Conservation (phyloP, 352 stramenopile species). For the Hyaloperonospora arabidopsidis region DNA sequence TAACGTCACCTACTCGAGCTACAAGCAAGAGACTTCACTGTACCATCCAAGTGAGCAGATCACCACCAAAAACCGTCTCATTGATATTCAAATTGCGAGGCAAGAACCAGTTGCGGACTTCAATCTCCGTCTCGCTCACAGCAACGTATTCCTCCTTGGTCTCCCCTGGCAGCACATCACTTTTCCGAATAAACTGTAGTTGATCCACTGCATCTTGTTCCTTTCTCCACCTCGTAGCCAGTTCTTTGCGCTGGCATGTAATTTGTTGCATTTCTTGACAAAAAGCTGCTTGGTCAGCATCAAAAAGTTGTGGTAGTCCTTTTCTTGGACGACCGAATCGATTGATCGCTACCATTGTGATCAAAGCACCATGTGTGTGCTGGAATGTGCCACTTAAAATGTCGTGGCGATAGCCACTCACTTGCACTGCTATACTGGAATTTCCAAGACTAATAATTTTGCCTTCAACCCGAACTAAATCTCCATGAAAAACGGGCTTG, state of each 20-base stretch:
- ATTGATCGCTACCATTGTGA: constrained; percentile 63
- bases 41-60: constrained; percentile 58
- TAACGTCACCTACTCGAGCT: neutral
- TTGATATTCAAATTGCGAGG: constrained; percentile 67
- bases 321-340: constrained; percentile 34
- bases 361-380: constrained; percentile 49
- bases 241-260: constrained; percentile 30
- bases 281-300: constrained; percentile 31
- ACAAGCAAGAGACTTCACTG: neutral
- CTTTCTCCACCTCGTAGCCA: constrained; percentile 33
- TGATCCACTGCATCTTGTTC: constrained; percentile 42
- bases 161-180: constrained; percentile 28
- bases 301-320: constrained; percentile 37
- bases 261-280: constrained; percentile 39
- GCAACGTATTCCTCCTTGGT: constrained; percentile 37
- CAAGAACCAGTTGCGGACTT: constrained; percentile 67
- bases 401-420: constrained; percentile 46
- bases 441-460: constrained; percentile 41
- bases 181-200: constrained; percentile 29
- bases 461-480: constrained; percentile 45
- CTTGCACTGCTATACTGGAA: constrained; percentile 49
- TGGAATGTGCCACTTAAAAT: constrained; percentile 29
- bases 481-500: constrained; percentile 48
- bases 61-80: constrained; percentile 59
- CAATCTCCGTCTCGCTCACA: constrained; percentile 51